Evolutionary conservation across 1,139 yeast species (phyloP).

Genomic region (Yamadazyma membranifaciens): DNA sequence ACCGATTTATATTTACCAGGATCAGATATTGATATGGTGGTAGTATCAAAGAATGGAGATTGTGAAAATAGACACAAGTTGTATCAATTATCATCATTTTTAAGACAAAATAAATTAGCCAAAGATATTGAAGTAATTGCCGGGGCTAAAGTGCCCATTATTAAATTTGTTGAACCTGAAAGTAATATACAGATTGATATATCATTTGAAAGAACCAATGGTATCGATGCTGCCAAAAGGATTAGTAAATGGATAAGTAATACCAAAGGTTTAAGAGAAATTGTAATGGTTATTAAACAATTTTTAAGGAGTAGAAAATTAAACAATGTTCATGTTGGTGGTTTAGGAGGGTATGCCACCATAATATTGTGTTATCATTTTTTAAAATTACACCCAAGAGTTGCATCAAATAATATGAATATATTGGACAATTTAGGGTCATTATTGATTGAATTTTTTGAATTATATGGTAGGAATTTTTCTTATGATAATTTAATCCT

Average conservation of each 20-base stretch:
- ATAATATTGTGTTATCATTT: constrained; percentile 87
- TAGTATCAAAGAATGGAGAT: constrained; percentile 62
- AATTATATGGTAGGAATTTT: constrained; percentile 89
- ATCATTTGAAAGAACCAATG: constrained; percentile 87
- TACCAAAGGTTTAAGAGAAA: constrained; percentile 81
- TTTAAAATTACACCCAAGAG: constrained; percentile 74
- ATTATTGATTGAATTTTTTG: constrained; percentile 86
- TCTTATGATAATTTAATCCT: constrained; percentile 80
- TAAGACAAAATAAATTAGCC: constrained; percentile 65
- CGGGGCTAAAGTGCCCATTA: constrained; percentile 91
- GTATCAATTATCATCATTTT: constrained; percentile 71
- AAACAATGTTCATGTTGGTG: constrained; percentile 94
- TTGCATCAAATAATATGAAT: constrained; percentile 64
- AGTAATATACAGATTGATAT: constrained; percentile 82
- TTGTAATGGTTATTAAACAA: constrained; percentile 83
- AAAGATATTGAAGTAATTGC: constrained; percentile 82
- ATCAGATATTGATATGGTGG: constrained; percentile 94
- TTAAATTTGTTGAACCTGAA: constrained; percentile 79
- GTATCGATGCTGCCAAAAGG: constrained; percentile 78
- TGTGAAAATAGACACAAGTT: constrained; percentile 68
- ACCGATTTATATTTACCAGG: constrained; percentile 94
- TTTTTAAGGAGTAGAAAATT: constrained; percentile 76
- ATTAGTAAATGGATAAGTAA: constrained; percentile 72
- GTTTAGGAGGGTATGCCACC: constrained; percentile 92
- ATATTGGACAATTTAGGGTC: constrained; percentile 83